Evolutionary conservation across 2,329 filamentous ascomycete genomes (phyloP), one percentile per base, ranked within the genome.

Genomic region (Colletotrichum zoysiae): DNA sequence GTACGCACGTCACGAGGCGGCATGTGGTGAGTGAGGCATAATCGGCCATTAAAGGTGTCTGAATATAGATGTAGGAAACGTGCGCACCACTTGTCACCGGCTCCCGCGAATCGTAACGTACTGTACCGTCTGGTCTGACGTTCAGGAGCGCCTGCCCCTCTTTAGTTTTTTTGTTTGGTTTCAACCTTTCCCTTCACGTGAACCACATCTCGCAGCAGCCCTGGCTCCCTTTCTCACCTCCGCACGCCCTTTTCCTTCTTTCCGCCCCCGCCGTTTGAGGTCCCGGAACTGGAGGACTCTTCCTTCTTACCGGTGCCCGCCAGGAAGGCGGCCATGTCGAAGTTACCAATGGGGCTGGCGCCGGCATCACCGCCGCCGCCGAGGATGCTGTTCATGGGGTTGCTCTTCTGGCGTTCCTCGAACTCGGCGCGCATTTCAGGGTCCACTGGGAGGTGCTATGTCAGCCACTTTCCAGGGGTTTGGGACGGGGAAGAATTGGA

Each of bases 401-500:
- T 91, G 74, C 89, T 89, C 83, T 95, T 94, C 81, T 96, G 94
- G 78, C 94, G 92, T 78, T 94, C 93, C 81, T 98, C 95, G 79
- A 96, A 97, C 80, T 98, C 96, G 77, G 93, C 94, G 77, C 91
- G 91, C 84, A 94, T 93, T 82, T 99, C 96, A n/a, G 94, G 94
- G 80, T 98, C 96, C 95, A 99, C 95, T 98, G 78, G 12, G 40
- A 12, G 35, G 20, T 14, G 20, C 30, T 20, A 23, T n/a, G 59
- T 76, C 73, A 75, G 76, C 62, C 55, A 57, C 33, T 35, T 14
- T 12, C 62, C 9, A 18, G n/a, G 23, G 38, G 33, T 64, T 20
- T 60, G 38, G 33, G 56, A 38, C 12, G 8, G 56, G 42, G 20
- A 23, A 38, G 20, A 30, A 35, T 38, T 38, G 11, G 30, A 56